Evolutionary conservation across 805 yeast genomes (phyloP).

Genomic region (Myxozyma vanderwaltii): DNA sequence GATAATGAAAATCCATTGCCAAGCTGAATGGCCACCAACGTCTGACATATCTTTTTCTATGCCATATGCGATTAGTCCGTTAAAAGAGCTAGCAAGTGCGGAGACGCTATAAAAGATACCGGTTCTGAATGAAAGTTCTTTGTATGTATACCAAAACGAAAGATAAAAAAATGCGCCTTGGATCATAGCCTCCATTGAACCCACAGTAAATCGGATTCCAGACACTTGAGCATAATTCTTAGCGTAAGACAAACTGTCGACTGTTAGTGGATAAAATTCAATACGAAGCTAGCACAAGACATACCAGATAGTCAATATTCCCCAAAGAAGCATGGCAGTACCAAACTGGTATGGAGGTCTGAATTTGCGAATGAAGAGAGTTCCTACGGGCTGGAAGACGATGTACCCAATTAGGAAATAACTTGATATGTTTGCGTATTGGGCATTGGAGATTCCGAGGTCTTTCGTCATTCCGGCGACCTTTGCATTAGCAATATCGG

Average conservation of each 20-base stretch:
- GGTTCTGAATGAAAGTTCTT: constrained; percentile 53
- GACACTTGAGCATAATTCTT: constrained; percentile 38
- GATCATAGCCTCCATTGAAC: constrained; percentile 53
- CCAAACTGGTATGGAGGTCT: constrained; percentile 3
- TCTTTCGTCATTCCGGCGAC: constrained; percentile 34
- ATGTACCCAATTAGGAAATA: constrained; percentile 2
- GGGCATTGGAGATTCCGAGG: neutral
- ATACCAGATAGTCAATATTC: neutral
- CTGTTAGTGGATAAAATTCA: neutral
- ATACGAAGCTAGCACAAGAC: neutral
- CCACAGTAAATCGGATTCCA: constrained; percentile 50
- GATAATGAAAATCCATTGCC: constrained; percentile 60
- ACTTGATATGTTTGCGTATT: constrained; percentile 1
- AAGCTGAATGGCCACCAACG: constrained; percentile 47
- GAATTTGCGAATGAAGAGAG: neutral
- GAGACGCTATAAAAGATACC: constrained; percentile 55
- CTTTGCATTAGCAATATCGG: constrained; percentile 17
- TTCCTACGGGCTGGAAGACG: constrained; percentile 5
- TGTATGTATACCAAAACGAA: constrained; percentile 59
- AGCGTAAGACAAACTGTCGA: neutral
- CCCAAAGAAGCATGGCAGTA: constrained; percentile 7
- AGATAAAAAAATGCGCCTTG: constrained; percentile 52
- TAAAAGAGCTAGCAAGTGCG: constrained; percentile 52
- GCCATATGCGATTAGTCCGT: constrained; percentile 59
- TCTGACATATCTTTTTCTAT: constrained; percentile 50